phyloP scores from a whole-genome alignment of 2,329 filamentous ascomycete species.

The Botrytis sinoallii region DNA sequence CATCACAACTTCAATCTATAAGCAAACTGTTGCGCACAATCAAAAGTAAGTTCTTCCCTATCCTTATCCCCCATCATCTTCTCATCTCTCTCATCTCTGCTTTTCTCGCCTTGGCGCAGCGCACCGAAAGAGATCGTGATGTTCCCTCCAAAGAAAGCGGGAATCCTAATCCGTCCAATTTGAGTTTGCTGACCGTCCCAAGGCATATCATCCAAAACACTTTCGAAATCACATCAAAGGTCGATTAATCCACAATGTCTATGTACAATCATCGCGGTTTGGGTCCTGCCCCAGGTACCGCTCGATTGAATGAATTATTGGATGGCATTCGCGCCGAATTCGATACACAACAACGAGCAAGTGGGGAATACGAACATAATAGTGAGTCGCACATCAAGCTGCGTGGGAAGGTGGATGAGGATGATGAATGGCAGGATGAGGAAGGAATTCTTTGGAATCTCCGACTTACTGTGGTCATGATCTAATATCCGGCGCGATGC shows the following conservation, averaged over 20 bases:
- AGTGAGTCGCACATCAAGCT: constrained; percentile 58
- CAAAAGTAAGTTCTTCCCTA: not conserved
- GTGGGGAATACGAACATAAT: constrained; percentile 87
- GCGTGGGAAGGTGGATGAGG: not conserved
- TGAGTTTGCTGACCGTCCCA: not conserved
- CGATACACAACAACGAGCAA: constrained; percentile 76
- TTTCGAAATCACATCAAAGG: not conserved
- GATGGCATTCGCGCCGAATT: constrained; percentile 91
- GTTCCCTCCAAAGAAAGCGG: not conserved
- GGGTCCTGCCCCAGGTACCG: constrained; percentile 62
- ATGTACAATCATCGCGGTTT: constrained; percentile 94
- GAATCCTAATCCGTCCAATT: not conserved
- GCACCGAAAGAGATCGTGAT: not conserved
- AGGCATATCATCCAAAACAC: not conserved
- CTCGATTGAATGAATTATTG: constrained; percentile 83
- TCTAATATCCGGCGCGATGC: constrained; percentile 3
- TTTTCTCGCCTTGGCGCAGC: not conserved
- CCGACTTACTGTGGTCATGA: not conserved
- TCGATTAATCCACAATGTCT: constrained; percentile 46
- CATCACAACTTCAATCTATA: not conserved
- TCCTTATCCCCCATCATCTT: not conserved
- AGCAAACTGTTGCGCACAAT: not conserved
- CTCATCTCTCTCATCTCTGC: not conserved
- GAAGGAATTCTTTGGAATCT: not conserved
- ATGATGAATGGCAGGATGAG: not conserved